Evolutionary conservation across 148 eudicot genomes (phyloP).

Genomic region (Nepenthes mirabilis): DNA sequence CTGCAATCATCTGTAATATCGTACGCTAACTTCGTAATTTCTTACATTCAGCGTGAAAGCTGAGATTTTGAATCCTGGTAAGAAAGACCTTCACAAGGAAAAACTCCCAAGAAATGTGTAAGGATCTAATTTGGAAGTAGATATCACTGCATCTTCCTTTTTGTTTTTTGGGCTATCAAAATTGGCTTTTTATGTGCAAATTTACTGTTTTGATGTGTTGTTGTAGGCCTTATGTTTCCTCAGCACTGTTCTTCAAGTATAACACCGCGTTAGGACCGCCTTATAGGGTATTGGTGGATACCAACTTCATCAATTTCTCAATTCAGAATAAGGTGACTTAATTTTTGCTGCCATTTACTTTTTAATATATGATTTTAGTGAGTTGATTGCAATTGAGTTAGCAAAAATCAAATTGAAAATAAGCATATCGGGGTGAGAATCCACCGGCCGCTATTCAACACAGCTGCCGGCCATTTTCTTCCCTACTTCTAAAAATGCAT

Average conservation of each 20-base stretch:
- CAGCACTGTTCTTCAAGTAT: slow-evolving; percentile 82
- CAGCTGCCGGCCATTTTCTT: no score
- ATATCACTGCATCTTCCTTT: not conserved
- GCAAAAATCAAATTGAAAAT: not conserved
- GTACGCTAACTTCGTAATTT: not conserved
- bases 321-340: slow-evolving; percentile 81
- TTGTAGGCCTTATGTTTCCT: slow-evolving; percentile 75
- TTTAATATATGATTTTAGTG: not conserved
- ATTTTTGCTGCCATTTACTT: not conserved
- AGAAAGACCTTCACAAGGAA: slow-evolving; percentile 48
- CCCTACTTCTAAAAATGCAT: no score
- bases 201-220: slow-evolving; percentile 5
- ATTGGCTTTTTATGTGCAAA: not conserved
- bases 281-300: slow-evolving; percentile 83
- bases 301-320: slow-evolving; percentile 96
- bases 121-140: slow-evolving; percentile 6
- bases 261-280: slow-evolving; percentile 94
- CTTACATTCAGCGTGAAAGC: slow-evolving; percentile 47
- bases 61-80: slow-evolving; percentile 71
- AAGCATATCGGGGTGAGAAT: no score
- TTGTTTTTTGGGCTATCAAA: not conserved
- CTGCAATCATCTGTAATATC: no score
- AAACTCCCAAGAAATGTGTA: slow-evolving; percentile 85
- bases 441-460: no score
- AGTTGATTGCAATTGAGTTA: not conserved